Base-by-base conservation (phyloP, 176 grass and related monocot genomes). In the Triticum timopheevii region DNA sequence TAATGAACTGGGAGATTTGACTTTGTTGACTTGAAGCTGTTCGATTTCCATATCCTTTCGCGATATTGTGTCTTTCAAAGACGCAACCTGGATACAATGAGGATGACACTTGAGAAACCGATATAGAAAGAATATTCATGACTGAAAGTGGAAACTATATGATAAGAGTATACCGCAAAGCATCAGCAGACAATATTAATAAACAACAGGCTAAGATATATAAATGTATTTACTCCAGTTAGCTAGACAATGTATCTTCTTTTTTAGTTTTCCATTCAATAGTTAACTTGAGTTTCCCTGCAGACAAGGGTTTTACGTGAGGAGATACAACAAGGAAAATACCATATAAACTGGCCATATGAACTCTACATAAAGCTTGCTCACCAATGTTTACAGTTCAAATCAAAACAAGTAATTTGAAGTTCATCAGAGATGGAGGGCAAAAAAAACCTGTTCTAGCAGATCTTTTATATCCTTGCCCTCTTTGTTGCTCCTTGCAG, bases 381-480 rank as follows among this genome's bases (percentile, higher is more conserved):
- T 52, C 73, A 27, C 33, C 52, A 72, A 6, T 77, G 64, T 63
- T 54, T 67, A 56, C 20, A 77, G 61, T 85, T 77, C 42, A 65
- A 63, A 45, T 28, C 30, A 80, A 79, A 73, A 86, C 0, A 65
- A 25, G 35, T 61, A 28, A 49, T 39, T 12, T 63, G 1, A 24
- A 25, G 76, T 76, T 42, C 49, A 65, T 65, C 30, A 64, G 83
- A 65, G 61, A 33, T 4, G 22, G 10, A 19, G 52, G 61, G 64
- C 28, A 73, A 69, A 45, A 76, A 22, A 59, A 93, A 47, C 96
- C 93, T 98, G 96, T 88, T 98, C 96, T 61, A 98, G 80, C 30
- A 98, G 83, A 42, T 98, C 96, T 93, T 98, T 98, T 79, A 98
- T 92, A 86, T 96, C 93, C 86, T 94, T 98, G 70, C 96, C 96